Base-by-base conservation (phyloP, 2,329 filamentous ascomycete species). In the Akanthomyces dipterigenus region DNA sequence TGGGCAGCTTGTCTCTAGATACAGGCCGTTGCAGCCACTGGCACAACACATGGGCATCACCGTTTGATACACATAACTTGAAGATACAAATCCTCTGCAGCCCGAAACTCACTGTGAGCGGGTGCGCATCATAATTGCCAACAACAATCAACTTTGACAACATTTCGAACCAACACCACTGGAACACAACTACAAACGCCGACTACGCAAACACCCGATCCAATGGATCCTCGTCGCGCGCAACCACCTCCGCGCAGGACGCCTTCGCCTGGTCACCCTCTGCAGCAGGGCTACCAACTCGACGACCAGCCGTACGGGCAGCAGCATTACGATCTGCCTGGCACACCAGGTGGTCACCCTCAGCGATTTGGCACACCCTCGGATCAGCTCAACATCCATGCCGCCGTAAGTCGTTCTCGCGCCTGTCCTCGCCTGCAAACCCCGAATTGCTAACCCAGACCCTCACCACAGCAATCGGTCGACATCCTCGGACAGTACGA, bases 301-400 rank as follows among this genome's bases (percentile, higher is more conserved):
- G 88, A 95, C 49, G 90, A 96, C 73, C 84, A 87, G 66, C 86
- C 87, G 9, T 93, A 91, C 71, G 80, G 77, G 58, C 80, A 77
- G 63, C 67, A 69, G 57, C 64, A 67, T 20, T 64, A 69, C 31
- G 65, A 71, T 43, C 65, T 72, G 20, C 36, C 36, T 16, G 65
- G 68, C 53, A 70, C 62, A 7, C 63, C 64, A 2, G 61, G 61
- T 22, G 60, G 60, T 22, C 57, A 53, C 11, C 48, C 56, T n/a
- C 62, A 73, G 24, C 77, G 81, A 51, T 74, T 78, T 31, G 75
- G 78, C 63, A 87, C 85, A 22, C 85, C 88, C 1, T 87, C 86
- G 69, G 93, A 98, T 75, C 82, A 88, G 62, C 79, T 98, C 56
- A 86, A 89, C 62, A 82, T 93, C 65, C 93, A 97, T 73, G 90